phyloP scores from a whole-genome alignment of 2,329 filamentous ascomycete genomes.

The Aspergillus melleus region DNA sequence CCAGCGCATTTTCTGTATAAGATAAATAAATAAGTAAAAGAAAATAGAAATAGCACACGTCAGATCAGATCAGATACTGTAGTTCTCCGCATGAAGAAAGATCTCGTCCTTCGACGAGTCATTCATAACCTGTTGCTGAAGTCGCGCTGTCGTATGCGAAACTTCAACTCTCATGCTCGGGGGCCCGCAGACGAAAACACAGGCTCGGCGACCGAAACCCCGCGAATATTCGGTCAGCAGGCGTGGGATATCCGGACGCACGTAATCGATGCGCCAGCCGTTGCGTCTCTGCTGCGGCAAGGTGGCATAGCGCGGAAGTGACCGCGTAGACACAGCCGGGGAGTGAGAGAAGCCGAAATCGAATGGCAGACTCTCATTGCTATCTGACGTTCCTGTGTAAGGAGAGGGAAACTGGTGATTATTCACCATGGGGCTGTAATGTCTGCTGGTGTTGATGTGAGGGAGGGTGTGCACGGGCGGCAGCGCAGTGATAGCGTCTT shows the following conservation, averaged over 20 bases:
- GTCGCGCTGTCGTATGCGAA: conserved; percentile 75
- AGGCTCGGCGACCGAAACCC: conserved; percentile 77
- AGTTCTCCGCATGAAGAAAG: conserved; percentile 93
- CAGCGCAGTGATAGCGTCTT: conserved; percentile 80
- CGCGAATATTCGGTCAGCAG: conserved; percentile 81
- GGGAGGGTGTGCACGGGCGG: conserved; percentile 53
- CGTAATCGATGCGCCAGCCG: conserved; percentile 91
- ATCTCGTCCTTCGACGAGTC: conserved; percentile 81
- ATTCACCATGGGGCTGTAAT: conserved; percentile 15
- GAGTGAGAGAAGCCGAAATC: conserved; percentile 81
- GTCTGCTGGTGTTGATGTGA: conserved; percentile 14
- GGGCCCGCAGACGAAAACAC: conserved; percentile 91
- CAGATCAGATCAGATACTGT: conserved; percentile 65
- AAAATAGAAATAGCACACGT: too few relatives aligned
- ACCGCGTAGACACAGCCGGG: conserved; percentile 85
- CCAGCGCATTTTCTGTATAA: not conserved
- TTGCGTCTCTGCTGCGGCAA: conserved; percentile 59
- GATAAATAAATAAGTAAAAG: too few relatives aligned
- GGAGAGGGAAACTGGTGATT: not conserved
- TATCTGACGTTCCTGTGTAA: not conserved
- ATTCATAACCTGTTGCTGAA: conserved; percentile 82
- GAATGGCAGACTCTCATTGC: conserved; percentile 43
- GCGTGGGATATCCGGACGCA: conserved; percentile 81
- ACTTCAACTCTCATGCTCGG: conserved; percentile 85
- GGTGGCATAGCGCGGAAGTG: conserved; percentile 86